Conservation (phyloP, 139 green algal genomes). For the Astrephomene gubernaculifera region DNA sequence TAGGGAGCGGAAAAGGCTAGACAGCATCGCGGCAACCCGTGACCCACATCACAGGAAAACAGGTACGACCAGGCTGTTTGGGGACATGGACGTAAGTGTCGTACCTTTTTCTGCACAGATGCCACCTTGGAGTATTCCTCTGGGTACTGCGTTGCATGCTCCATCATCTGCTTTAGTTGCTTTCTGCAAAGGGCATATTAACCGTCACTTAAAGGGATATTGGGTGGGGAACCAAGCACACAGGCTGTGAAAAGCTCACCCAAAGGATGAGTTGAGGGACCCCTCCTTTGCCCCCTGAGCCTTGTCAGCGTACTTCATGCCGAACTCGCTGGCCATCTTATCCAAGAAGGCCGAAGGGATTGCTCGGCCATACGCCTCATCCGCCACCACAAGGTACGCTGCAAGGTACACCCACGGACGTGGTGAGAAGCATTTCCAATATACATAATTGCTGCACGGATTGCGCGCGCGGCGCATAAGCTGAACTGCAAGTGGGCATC, state of each 20-base stretch:
- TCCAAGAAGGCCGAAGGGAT: conserved; percentile 96
- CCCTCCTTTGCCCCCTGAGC: conserved; percentile 64
- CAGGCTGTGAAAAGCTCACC: conserved; percentile 54
- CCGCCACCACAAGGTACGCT: conserved; percentile 94
- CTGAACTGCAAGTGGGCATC: too few species aligned
- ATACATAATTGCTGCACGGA: too few species aligned
- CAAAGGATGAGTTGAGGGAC: conserved; percentile 74
- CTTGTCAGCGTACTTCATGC: conserved; percentile 83
- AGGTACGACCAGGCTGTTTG: too few species aligned
- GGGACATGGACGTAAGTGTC: too few species aligned
- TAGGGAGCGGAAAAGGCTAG: too few species aligned
- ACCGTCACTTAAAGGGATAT: too few species aligned
- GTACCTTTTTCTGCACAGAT: conserved; percentile 90
- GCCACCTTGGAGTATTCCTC: conserved; percentile 92
- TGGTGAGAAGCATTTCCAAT: too few species aligned
- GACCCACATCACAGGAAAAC: too few species aligned
- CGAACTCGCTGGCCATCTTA: conserved; percentile 79
- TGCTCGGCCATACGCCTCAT: conserved; percentile 88
- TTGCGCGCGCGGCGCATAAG: too few species aligned
- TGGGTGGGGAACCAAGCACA: too few species aligned
- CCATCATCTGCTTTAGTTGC: conserved; percentile 91
- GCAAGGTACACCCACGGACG: too few species aligned
- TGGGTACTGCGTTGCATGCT: conserved; percentile 89
- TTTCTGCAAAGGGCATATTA: conserved; percentile 72
- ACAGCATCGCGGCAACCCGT: too few species aligned